Conservation (phyloP, 345 rosid genomes). For the Cardamine resedifolia region DNA sequence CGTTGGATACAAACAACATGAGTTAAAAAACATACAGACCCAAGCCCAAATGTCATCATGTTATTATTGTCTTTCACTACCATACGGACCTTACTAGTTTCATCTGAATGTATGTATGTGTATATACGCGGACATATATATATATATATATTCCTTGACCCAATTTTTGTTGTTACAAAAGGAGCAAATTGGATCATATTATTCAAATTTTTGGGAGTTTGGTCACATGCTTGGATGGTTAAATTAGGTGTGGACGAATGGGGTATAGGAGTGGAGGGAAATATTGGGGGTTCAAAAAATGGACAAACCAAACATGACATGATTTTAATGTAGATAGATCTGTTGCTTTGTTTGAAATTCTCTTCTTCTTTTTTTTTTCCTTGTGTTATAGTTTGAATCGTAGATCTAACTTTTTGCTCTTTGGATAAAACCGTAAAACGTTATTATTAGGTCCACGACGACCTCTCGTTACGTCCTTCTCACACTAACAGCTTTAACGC, state of each 20-base stretch:
- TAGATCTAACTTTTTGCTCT: conserved; percentile 20
- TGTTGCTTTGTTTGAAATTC: conserved; percentile 8
- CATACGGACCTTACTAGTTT: too few relatives aligned
- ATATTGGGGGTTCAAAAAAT: background rate
- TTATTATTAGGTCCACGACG: conserved; percentile 24
- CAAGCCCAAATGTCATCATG: background rate
- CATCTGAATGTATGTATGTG: background rate
- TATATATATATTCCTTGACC: background rate
- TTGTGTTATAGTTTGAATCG: conserved; percentile 8
- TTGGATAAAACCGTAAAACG: conserved; percentile 25
- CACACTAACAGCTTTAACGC: conserved; percentile 31
- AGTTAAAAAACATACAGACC: background rate
- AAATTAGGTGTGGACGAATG: background rate
- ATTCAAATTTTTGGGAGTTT: background rate
- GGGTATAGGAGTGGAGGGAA: conserved; percentile 7
- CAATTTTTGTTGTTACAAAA: background rate
- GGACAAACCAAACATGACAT: conserved; percentile 18
- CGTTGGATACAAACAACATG: too few relatives aligned
- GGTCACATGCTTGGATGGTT: background rate
- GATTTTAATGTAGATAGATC: conserved; percentile 16
- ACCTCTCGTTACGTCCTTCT: conserved; percentile 29
- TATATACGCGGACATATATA: background rate
- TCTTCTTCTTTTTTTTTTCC: too few relatives aligned
- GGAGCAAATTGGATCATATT: background rate
- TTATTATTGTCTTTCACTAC: too few relatives aligned